These are phyloP conservation scores for sorghum (Sorghum bicolor) DNA, from an alignment of 176 grass and related monocot species.

Conservation along the genomic window Sorghum_bicolor_NCBIv3 NC_012873.2:58145001-58145500, in stretches of 20 bases:
- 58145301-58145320: neutral
- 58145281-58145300: neutral
- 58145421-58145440: slow-evolving; percentile 26
- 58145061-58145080: no score
- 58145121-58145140: no score
- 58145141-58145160: no score
- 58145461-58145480: slow-evolving; percentile 8
- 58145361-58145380: slow-evolving; percentile 30
- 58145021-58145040: no score
- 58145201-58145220: no score
- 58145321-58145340: neutral
- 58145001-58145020: neutral
- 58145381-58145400: slow-evolving; percentile 20
- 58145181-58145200: no score
- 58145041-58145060: no score
- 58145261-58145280: neutral
- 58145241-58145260: no score
- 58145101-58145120: no score
- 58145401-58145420: slow-evolving; percentile 36
- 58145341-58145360: slow-evolving; percentile 22
- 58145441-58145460: neutral
- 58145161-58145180: no score
- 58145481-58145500: neutral
- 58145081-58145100: no score
- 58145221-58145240: no score